Evolutionary conservation across 345 rosid genomes (phyloP), one percentile per base, ranked within the genome.

Genomic region (Moricandia arvensis): DNA sequence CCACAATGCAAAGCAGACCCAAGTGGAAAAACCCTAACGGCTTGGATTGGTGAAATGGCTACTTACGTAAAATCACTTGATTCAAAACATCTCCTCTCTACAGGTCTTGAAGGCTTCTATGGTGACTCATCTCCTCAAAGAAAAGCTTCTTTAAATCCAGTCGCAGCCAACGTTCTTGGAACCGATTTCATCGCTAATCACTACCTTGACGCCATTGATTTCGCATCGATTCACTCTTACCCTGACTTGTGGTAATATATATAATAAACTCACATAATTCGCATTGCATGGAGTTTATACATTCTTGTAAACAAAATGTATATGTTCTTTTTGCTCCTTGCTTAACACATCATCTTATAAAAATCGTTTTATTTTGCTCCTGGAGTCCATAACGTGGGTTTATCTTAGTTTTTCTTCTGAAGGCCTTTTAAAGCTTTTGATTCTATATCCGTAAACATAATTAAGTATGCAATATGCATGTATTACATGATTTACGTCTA

Each of bases 71-170:
- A 93, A 79, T 82, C 89, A 66, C 79, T 93, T 58, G 93, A 93
- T 27, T 54, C 66, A 21, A 31, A 68, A 3, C 98, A 90, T 84
- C 72, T 90, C 18, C 78, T 89, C 12, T 81, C 87, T 77, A 79
- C 85, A 38, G 98, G 97, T 53, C 84, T 87, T 1, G 95, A 93
- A 83, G 96, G 97, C 30, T 90, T 87, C 70, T 90, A 90, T 61
- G 98, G 91, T n/a, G 76, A 77, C 49, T 77, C 80, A 0, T 69
- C 81, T 5, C 86, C 90, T 13, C 81, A 18, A 75, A 68, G 30
- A 85, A 66, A 76, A 74, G 59, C 66, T 55, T 26, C 68, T 59
- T 31, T 77, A 4, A 83, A 57, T 69, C 69, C 74, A 66, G 89
- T 72, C 86, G 49, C 74, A 16, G 27, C 54, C 0, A 59, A 77